A percentile compares a stretch with the other conserved stretches of the same genome.
These are phyloP conservation scores for Aspergillus sojae DNA, from an alignment of 2,329 filamentous ascomycete species.

Conservation along the genomic window DNA sequence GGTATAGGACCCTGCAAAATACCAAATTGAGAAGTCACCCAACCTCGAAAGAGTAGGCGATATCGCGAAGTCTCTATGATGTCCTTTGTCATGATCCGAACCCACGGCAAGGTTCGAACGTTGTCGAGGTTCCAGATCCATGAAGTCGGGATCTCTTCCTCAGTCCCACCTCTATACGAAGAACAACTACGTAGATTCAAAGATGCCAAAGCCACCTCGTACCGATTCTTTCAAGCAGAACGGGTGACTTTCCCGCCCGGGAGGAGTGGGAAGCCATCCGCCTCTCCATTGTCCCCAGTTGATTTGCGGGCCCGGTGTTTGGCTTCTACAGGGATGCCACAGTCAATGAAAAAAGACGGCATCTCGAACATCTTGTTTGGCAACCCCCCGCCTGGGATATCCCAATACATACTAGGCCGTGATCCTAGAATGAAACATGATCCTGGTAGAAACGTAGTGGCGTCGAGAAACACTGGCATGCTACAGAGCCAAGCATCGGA, in stretches of 20 bases:
- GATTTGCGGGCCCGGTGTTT: not conserved
- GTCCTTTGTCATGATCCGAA: not conserved
- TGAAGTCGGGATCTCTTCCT: not conserved
- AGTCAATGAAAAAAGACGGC: not conserved
- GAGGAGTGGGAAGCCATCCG: not conserved
- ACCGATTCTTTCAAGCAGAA: not conserved
- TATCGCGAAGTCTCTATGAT: not conserved
- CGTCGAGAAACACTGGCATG: not conserved
- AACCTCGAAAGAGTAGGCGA: not conserved
- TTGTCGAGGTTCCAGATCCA: not conserved
- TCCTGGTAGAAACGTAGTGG: not conserved
- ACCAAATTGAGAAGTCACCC: not conserved
- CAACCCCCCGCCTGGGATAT: not conserved
- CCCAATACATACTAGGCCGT: not conserved
- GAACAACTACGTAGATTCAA: not conserved
- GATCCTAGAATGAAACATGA: not conserved
- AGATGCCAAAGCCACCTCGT: not conserved
- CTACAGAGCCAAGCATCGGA: not conserved
- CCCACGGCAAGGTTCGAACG: not conserved
- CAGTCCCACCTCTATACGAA: not conserved
- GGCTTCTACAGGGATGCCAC: not conserved
- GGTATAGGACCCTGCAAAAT: not conserved
- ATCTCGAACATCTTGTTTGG: not conserved
- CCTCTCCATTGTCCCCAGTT: not conserved
- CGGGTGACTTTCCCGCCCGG: not conserved